Conservation (phyloP, 2,329 filamentous ascomycete species). For the Xylaria multiplex region DNA sequence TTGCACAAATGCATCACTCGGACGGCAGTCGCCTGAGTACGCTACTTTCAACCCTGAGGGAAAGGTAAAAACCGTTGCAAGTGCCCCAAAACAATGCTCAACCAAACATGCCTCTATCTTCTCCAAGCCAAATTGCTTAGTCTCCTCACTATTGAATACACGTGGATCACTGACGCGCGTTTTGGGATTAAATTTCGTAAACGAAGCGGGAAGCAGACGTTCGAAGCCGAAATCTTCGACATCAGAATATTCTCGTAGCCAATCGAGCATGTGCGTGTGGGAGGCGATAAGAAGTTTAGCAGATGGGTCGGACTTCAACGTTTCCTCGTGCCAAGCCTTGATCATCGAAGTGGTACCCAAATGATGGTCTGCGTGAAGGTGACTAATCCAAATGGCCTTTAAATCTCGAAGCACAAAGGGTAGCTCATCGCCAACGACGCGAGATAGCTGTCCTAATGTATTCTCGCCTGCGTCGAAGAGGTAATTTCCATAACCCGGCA, state of each 20-base stretch:
- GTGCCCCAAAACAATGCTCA: conserved; percentile 80
- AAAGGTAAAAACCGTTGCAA: conserved; percentile 81
- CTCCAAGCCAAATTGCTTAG: conserved; percentile 68
- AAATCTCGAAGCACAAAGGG: conserved; percentile 82
- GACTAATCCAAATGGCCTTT: conserved; percentile 89
- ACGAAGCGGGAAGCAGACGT: conserved; percentile 50
- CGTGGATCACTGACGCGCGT: conserved; percentile 41
- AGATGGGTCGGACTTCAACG: conserved; percentile 48
- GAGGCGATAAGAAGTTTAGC: conserved; percentile 73
- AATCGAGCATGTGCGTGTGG: conserved; percentile 75
- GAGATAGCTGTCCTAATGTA: conserved; percentile 85
- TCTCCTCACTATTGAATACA: conserved; percentile 52
- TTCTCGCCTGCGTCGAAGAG: conserved; percentile 93
- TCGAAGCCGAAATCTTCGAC: conserved; percentile 80
- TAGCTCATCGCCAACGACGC: conserved; percentile 73
- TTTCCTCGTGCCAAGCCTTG: conserved; percentile 77
- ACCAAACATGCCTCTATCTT: conserved; percentile 75
- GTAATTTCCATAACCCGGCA: conserved; percentile 88
- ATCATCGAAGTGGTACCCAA: conserved; percentile 85
- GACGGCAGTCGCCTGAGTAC: conserved; percentile 94
- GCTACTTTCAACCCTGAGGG: conserved; percentile 84
- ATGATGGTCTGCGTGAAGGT: conserved; percentile 96
- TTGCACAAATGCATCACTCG: conserved; percentile 72
- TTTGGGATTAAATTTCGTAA: conserved; percentile 8
- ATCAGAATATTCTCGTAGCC: conserved; percentile 80